These are phyloP conservation scores for Annulohypoxylon stygium DNA, from an alignment of 495 filamentous ascomycete species.

Conservation along the genomic window DNA sequence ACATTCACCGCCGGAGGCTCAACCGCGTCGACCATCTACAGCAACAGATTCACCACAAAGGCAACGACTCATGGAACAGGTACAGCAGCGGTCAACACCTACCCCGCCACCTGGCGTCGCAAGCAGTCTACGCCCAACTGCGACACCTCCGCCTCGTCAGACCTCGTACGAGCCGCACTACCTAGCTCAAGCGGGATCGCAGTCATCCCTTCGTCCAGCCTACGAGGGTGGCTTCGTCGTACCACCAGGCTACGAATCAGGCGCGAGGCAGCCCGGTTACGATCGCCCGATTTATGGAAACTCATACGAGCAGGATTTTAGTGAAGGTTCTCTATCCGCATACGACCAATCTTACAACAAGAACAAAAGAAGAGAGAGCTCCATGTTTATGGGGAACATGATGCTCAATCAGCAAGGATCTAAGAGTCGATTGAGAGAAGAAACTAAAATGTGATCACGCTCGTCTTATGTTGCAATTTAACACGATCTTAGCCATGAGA, in stretches of 20 bases:
- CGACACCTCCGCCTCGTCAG: constrained; percentile 60
- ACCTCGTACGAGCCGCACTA: constrained; percentile 55
- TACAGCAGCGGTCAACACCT: constrained; percentile 56
- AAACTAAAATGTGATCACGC: constrained; percentile 51
- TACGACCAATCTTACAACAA: constrained; percentile 59
- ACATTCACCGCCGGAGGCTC: constrained; percentile 28
- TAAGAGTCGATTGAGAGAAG: constrained; percentile 62
- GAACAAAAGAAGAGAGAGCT: constrained; percentile 59
- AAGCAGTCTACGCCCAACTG: constrained; percentile 55
- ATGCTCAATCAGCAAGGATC: constrained; percentile 59
- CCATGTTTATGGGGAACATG: constrained; percentile 60
- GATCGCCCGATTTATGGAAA: constrained; percentile 57
- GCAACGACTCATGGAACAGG: constrained; percentile 58
- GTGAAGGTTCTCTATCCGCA: constrained; percentile 52
- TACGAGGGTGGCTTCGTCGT: constrained; percentile 55
- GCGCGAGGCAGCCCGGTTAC: constrained; percentile 48
- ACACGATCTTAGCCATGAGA: neutral
- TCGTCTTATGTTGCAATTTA: constrained; percentile 4
- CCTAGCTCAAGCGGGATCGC: constrained; percentile 49
- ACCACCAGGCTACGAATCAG: constrained; percentile 52
- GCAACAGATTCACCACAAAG: constrained; percentile 59
- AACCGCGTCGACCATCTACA: constrained; percentile 57
- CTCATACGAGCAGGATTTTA: constrained; percentile 50
- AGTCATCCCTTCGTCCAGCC: constrained; percentile 54
- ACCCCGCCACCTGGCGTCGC: constrained; percentile 58